phyloP scores from a whole-genome alignment of 75 land plant species.

The Sequoia sempervirens region DNA sequence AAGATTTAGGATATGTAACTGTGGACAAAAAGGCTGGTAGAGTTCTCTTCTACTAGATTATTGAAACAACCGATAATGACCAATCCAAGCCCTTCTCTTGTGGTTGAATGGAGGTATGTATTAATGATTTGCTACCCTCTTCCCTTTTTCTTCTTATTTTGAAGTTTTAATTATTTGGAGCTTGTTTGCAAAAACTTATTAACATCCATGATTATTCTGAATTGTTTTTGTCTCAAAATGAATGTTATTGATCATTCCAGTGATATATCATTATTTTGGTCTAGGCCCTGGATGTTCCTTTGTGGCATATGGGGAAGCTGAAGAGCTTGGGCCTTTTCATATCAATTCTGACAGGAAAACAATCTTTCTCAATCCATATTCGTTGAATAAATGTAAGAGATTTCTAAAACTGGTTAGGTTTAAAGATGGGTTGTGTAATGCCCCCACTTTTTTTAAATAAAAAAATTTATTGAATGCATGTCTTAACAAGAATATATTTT shows the following conservation, averaged over 20 bases:
- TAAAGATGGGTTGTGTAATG: not conserved
- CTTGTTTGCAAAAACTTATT: not conserved
- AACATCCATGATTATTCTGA: not conserved
- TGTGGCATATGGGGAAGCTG: constrained; percentile 78
- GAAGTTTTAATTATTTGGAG: not conserved
- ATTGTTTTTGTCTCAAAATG: too few species aligned
- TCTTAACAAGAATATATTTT: not conserved
- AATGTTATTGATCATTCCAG: not conserved
- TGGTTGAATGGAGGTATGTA: constrained; percentile 77
- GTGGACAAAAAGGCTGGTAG: too few species aligned
- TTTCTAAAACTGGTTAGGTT: not conserved
- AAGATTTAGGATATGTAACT: too few species aligned
- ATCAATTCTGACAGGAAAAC: constrained; percentile 57
- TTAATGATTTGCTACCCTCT: not conserved
- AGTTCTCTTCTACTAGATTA: too few species aligned
- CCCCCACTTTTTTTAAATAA: not conserved
- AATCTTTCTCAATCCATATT: constrained; percentile 39
- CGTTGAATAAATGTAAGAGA: constrained; percentile 28
- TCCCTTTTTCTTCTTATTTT: not conserved
- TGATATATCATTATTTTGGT: not conserved
- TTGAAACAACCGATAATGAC: too few species aligned
- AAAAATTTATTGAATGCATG: too few species aligned
- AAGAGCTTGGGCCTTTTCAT: constrained; percentile 80
- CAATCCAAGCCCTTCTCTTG: too few species aligned
- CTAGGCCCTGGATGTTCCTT: constrained; percentile 92